Base-by-base conservation (phyloP, 1,284 basidiomycete species). In the Earliella scabrosa region DNA sequence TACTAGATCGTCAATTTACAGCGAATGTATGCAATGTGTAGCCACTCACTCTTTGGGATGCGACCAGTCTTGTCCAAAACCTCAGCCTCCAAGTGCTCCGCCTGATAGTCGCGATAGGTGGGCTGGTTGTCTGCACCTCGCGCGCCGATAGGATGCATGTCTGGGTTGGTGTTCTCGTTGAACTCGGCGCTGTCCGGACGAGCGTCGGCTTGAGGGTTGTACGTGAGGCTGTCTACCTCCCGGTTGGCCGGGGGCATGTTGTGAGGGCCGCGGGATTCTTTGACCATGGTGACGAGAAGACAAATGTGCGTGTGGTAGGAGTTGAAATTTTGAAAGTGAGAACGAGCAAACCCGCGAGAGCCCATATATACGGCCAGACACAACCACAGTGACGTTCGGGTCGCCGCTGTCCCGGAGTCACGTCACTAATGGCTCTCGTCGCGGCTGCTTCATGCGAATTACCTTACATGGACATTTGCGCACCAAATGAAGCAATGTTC, bases 141-240 rank as follows among this genome's bases (percentile, higher is more conserved):
- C 7, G 66, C 67, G 34, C 60, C 65, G 23, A 65, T 49, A 20
- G 61, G 54, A 16, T 66, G 65, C 36, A 54, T 34, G 18, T 51
- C 52, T 10, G 63, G 56, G 47, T 59, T 45, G 23, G 60, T 59
- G 24, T 32, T 41, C 2, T 60, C 62, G 45, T 63, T 53, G 60
- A 61, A 70, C 20, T 58, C 57, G n/a, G 63, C 66, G 52, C 66
- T 56, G 57, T 69, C 71, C 26, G 63, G 31, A 43, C 50, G 41
- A 4, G 64, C 63, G 31, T 67, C 64, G 14, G 65, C 63, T 36
- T 54, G 58, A 21, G 68, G 63, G 55, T 69, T 69, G 59, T 68
- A 71, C 13, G 60, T 63, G 39, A 63, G 20, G 51, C 64, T 38
- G 53, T 67, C 67, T 48, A 63, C 63, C 39, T 59, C 57, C 27